phyloP scores from a whole-genome alignment of 1,284 basidiomycete species.

The Trichosporon sp. region DNA sequence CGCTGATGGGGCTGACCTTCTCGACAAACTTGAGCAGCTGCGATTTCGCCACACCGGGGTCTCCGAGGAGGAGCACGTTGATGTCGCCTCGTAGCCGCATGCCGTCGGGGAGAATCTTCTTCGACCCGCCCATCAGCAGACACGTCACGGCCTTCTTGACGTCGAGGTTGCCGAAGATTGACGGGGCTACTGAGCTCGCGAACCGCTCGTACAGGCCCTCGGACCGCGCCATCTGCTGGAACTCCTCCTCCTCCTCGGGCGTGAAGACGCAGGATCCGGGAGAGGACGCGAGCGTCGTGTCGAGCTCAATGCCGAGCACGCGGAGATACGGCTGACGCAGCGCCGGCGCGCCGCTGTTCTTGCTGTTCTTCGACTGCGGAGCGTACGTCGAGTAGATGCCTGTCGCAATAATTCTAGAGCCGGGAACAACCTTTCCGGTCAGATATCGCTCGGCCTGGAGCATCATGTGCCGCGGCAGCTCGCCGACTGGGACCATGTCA shows the following conservation, averaged over 20 bases:
- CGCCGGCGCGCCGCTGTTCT: slow-evolving; percentile 67
- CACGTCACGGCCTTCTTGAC: slow-evolving; percentile 98
- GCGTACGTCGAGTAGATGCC: slow-evolving; percentile 93
- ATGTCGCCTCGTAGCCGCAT: slow-evolving; percentile 97
- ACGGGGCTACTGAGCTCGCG: slow-evolving; percentile 87
- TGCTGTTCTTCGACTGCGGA: slow-evolving; percentile 78
- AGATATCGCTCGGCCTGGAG: slow-evolving; percentile 84
- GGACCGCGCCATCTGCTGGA: slow-evolving; percentile 78
- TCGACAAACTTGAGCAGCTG: slow-evolving; percentile 98
- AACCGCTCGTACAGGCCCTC: slow-evolving; percentile 93
- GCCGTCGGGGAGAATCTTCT: slow-evolving; percentile 94
- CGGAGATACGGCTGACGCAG: slow-evolving; percentile 92
- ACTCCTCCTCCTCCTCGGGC: slow-evolving; percentile 94
- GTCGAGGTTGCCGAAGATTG: slow-evolving; percentile 94
- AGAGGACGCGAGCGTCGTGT: slow-evolving; percentile 58
- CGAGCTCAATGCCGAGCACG: slow-evolving; percentile 83
- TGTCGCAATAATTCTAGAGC: slow-evolving; percentile 87
- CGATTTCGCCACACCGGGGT: slow-evolving; percentile 97
- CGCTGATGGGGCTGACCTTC: slow-evolving; percentile 94
- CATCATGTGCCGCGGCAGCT: slow-evolving; percentile 92
- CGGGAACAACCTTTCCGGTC: slow-evolving; percentile 87
- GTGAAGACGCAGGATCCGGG: slow-evolving; percentile 69
- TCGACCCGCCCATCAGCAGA: slow-evolving; percentile 94
- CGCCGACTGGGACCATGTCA: slow-evolving; percentile 99
- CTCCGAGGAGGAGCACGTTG: slow-evolving; percentile 91